Conservation (phyloP, 2,329 filamentous ascomycete genomes). For the Ophiosphaerella korrae region DNA sequence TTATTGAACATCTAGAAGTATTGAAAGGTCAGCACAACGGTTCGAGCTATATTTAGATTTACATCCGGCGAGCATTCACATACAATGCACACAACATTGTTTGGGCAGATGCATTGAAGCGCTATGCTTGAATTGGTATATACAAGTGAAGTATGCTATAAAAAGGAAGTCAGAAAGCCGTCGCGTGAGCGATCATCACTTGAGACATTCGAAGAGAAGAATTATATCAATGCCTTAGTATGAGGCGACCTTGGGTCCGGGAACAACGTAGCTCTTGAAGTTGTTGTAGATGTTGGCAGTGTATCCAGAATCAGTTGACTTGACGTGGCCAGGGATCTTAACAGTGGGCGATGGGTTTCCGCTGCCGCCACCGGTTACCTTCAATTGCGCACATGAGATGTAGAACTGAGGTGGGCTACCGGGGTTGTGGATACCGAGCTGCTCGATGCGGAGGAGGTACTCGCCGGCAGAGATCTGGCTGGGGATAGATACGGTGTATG, state of each 20-base stretch:
- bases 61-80: not conserved
- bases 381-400: conserved; percentile 53
- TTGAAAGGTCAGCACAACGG: too few relatives aligned
- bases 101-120: not conserved
- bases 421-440: conserved; percentile 55
- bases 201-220: not conserved
- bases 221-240: conserved; percentile 28
- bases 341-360: conserved; percentile 27
- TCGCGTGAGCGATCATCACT: not conserved
- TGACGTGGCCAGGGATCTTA: conserved; percentile 45
- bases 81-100: not conserved
- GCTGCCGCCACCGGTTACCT: conserved; percentile 49
- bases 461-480: conserved; percentile 50
- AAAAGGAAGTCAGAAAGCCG: not conserved
- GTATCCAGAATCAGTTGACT: conserved; percentile 42
- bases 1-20: too few relatives aligned
- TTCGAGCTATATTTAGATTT: too few relatives aligned
- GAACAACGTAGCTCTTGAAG: conserved; percentile 45
- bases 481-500: conserved; percentile 49
- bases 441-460: conserved; percentile 56
- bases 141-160: conserved; percentile 2
- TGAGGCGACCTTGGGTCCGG: conserved; percentile 44
- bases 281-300: conserved; percentile 48
- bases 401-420: conserved; percentile 33
- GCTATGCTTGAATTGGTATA: conserved; percentile 4